These are phyloP conservation scores for Fabrea salina DNA, from an alignment of 169 alveolate species.

Conservation along the genomic window DNA sequence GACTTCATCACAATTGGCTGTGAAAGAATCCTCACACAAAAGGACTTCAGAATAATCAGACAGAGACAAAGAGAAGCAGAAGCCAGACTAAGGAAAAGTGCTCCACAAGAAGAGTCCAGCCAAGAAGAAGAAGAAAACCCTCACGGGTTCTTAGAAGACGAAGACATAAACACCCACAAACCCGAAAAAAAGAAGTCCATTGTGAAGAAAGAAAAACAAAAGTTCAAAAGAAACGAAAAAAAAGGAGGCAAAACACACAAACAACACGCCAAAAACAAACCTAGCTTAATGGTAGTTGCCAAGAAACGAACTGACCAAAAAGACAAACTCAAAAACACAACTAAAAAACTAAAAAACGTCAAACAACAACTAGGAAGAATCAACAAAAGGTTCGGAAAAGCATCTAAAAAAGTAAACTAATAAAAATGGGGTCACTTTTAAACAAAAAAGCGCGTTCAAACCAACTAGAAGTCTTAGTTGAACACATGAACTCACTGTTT, in stretches of 20 bases:
- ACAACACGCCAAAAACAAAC: conserved; percentile 37
- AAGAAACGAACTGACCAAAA: conserved; percentile 36
- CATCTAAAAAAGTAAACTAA: background rate
- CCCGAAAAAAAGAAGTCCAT: background rate
- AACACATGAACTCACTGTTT: background rate
- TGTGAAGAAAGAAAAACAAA: conserved; percentile 27
- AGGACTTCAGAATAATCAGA: conserved; percentile 44
- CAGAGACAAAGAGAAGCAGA: conserved; percentile 38
- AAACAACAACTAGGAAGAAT: conserved; percentile 60
- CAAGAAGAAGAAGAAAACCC: background rate
- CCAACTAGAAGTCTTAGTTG: background rate
- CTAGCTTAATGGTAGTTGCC: conserved; percentile 34
- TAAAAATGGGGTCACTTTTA: too few species aligned
- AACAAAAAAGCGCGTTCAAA: too few species aligned
- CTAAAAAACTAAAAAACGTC: conserved; percentile 41
- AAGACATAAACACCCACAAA: conserved; percentile 14
- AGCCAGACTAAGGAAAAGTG: background rate
- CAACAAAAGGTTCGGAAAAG: conserved; percentile 30
- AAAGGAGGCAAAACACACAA: conserved; percentile 45
- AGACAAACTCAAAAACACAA: conserved; percentile 40
- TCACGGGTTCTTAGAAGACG: background rate
- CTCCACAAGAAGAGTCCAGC: background rate
- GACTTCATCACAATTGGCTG: conserved; percentile 32
- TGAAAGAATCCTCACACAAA: conserved; percentile 46
- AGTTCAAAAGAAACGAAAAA: conserved; percentile 43